Evolutionary conservation across 305 asterid genomes (phyloP).

Genomic region (Rubia balearica): DNA sequence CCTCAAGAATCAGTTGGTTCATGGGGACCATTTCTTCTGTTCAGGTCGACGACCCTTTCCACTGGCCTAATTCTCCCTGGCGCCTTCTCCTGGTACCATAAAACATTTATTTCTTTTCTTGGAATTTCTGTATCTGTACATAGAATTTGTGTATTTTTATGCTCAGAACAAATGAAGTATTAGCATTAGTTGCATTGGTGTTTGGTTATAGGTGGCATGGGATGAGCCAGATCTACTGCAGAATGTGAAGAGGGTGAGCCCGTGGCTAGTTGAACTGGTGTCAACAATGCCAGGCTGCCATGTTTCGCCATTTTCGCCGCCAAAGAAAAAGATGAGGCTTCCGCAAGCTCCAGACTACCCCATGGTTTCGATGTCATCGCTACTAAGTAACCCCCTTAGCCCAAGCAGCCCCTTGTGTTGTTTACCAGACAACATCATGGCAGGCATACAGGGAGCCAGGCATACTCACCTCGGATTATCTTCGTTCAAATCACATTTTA

Average conservation of each 20-base stretch:
- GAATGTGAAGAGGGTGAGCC: no score
- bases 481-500: conserved; percentile 37
- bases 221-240: no score
- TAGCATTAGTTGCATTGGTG: no score
- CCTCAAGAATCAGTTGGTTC: conserved; percentile 82
- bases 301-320: conserved; percentile 53
- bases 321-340: conserved; percentile 61
- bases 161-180: no score
- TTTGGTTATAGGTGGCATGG: no score
- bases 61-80: conserved; percentile 92
- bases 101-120: not conserved
- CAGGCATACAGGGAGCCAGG: conserved; percentile 99
- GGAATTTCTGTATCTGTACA: no score
- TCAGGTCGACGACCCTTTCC: conserved; percentile 55
- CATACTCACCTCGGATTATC: conserved; percentile 48
- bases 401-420: conserved; percentile 72
- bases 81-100: conserved; percentile 65
- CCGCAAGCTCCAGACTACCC: conserved; percentile 50
- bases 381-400: conserved; percentile 42
- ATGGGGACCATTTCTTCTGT: conserved; percentile 75
- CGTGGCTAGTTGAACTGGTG: no score
- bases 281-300: conserved; percentile 2
- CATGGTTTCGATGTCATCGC: conserved; percentile 24
- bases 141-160: no score
- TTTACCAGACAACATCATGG: conserved; percentile 48